Evolutionary conservation across 139 green algal genomes (phyloP), one percentile per base, ranked within the genome.

Genomic region (Ettlia oleoabundans): DNA sequence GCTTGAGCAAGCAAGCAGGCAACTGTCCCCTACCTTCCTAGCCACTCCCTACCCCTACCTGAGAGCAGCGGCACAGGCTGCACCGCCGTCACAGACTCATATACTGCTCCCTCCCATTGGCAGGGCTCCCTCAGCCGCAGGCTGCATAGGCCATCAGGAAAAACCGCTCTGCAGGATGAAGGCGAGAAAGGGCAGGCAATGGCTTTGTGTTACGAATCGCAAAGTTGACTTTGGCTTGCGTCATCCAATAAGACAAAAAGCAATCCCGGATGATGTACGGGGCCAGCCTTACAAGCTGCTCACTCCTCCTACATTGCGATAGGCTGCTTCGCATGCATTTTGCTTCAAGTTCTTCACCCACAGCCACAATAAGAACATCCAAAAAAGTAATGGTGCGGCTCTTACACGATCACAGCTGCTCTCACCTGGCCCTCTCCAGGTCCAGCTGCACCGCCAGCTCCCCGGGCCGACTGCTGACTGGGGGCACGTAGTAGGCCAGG

Each of bases 341-440:
- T 10, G 13, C 47, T 58, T 15, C 15, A 10, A 58, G 47, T 58
- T 10, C 13, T 58, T 10, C 47, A 58, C 15, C 47, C 47, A 58
- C 47, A 58, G 47, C 13, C 47, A 15, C 47, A 58, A 58, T 10
- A 58, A 24, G 47, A 58, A 15, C 47, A 58, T 15, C 47, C 15
- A 15, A 58, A 15, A 10, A 58, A 15, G 47, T 15, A 58, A 15
- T 58, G 47, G 13, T 15, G 47, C 47, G 15, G 47, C 13, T 58
- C 47, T 15, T 58, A 15, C 47, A 58, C 15, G 4, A 28, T 28
- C 1, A 10, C 65, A 43, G 7, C 62, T 13, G 26, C 28, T 10
- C 70, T 47, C 70, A 66, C 71, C 71, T 43, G 21, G 37, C 65
- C 33, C 33, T 32, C 71, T 78, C 71, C 3, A 78, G 33, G 71